Base-by-base conservation (phyloP, 1,284 basidiomycete species). In the Puccinia brachypodii region DNA sequence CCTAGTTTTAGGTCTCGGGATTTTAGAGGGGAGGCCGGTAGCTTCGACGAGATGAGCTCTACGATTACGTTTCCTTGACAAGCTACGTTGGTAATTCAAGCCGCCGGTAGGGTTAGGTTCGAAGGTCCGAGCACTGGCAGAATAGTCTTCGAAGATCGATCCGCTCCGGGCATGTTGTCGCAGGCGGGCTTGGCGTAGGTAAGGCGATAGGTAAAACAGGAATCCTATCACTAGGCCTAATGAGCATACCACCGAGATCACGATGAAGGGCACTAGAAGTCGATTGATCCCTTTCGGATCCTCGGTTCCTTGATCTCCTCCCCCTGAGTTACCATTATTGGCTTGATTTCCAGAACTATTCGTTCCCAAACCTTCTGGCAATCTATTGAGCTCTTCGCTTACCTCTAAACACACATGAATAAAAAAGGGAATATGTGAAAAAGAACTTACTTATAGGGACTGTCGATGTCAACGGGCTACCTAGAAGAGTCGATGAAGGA, bases 51-150 rank as follows among this genome's bases (percentile, higher is more conserved):
- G 47, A 3, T 33, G 58, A 11, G 58, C 58, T 3, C 36, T 16
- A 3, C 74, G 58, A 40, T 64, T 76, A 31, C 50, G 44, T 76
- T 76, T 64, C 4, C 74, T 31, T 9, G 74, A 76, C 4, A 76
- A n/a, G 58, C 74, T 76, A 11, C 74, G 56, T 25, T 76, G 74
- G 25, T 76, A 76, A 38, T 76, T 50, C 25, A 76, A 50, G 58
- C n/a, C 58, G 40, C 74, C 74, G n/a, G 74, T 42, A 1, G 40
- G 40, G 33, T 64, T 47, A 28, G 74, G 60, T 13, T 44, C 74
- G 58, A 76, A 76, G 2, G 58, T 76, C 25, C 42, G 58, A 1
- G 74, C 74, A 31, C 42, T 44, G 38, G 42, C 42, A 14, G 44
- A 28, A 42, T 76, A 76, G 40, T 76, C 74, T 28, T 76, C 58